A percentile compares a stretch with the other conserved stretches of the same genome.
Conservation (phyloP, 73 alveolate genomes). For the Breviolum minutum region DNA sequence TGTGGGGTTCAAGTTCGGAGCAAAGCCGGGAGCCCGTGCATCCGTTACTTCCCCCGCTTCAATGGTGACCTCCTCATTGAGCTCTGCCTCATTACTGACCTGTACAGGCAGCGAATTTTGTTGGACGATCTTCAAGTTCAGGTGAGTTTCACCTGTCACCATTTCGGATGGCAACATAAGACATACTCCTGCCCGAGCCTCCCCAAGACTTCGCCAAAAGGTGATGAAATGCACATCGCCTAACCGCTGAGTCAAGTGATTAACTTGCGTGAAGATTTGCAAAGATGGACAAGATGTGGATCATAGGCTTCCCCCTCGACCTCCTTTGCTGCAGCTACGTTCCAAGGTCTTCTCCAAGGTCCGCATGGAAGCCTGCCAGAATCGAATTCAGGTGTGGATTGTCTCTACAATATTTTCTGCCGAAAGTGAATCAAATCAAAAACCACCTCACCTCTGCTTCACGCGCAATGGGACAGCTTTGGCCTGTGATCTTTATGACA, state of each 20-base stretch:
- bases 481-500: neutral
- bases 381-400: neutral
- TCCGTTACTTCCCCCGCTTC: neutral
- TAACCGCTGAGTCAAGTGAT: neutral
- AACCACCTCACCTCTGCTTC: neutral
- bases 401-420: neutral
- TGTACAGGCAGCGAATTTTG: neutral
- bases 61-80: neutral
- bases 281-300: neutral
- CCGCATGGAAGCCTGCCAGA: neutral
- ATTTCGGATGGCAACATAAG: neutral
- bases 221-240: slow-evolving; percentile 27
- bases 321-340: neutral
- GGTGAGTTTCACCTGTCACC: no score
- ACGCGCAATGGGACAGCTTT: neutral
- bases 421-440: neutral
- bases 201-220: slow-evolving; percentile 34
- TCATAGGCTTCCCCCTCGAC: neutral
- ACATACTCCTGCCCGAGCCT: neutral
- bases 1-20: no score
- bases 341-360: neutral
- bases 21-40: no score
- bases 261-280: neutral
- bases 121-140: neutral
- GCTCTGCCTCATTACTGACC: neutral